phyloP scores from a whole-genome alignment of 1,284 basidiomycete species.

The Ceratobasidium sp. region DNA sequence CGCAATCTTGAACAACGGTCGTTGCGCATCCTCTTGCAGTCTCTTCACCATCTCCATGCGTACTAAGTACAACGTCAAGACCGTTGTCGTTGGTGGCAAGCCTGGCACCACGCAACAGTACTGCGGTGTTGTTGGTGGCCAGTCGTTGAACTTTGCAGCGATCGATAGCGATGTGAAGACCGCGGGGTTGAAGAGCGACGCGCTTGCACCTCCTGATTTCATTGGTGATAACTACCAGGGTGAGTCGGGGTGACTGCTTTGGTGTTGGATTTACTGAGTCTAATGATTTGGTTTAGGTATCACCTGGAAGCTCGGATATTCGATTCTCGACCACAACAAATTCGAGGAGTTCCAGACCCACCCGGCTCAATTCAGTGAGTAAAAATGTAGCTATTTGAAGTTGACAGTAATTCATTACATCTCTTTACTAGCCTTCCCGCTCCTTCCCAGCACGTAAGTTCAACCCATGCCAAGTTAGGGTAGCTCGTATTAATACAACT shows the following conservation, averaged over 20 bases:
- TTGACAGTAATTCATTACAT: not conserved
- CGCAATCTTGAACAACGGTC: slow-evolving; percentile 35
- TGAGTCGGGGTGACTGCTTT: slow-evolving; percentile 38
- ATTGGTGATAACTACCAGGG: slow-evolving; percentile 55
- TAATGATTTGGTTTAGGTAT: slow-evolving; percentile 58
- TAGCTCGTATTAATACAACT: not conserved
- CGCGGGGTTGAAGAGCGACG: slow-evolving; percentile 67
- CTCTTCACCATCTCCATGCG: slow-evolving; percentile 68
- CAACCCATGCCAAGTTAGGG: not conserved
- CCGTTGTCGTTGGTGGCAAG: slow-evolving; percentile 70
- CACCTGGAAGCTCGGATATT: slow-evolving; percentile 73
- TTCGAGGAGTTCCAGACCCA: slow-evolving; percentile 41
- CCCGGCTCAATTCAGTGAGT: slow-evolving; percentile 31
- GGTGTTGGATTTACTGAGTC: slow-evolving; percentile 65
- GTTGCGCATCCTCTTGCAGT: slow-evolving; percentile 18
- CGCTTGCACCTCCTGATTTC: slow-evolving; percentile 72
- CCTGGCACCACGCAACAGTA: slow-evolving; percentile 67
- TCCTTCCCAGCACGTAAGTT: slow-evolving; percentile 42
- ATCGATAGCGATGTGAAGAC: slow-evolving; percentile 74
- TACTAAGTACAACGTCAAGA: slow-evolving; percentile 69
- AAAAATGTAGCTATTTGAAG: not conserved
- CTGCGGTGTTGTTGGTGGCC: slow-evolving; percentile 72
- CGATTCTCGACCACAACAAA: slow-evolving; percentile 62
- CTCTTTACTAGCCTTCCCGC: slow-evolving; percentile 14
- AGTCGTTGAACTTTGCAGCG: slow-evolving; percentile 68